These are phyloP conservation scores for Russula virescens DNA, from an alignment of 768 basidiomycete genomes.

Conservation along the genomic window DNA sequence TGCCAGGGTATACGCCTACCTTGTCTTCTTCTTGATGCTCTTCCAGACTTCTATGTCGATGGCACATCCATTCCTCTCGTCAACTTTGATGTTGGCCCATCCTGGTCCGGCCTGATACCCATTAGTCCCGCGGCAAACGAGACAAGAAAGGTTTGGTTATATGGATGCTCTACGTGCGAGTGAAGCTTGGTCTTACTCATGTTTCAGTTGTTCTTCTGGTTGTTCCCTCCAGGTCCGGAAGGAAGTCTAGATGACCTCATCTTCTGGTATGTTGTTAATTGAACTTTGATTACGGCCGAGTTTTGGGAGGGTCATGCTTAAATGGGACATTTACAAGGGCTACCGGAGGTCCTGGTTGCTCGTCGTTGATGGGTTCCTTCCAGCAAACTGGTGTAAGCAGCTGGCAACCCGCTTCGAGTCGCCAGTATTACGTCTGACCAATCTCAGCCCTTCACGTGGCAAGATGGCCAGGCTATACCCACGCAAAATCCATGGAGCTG, in stretches of 20 bases:
- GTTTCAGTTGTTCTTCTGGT: constrained; percentile 72
- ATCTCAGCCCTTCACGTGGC: constrained; percentile 58
- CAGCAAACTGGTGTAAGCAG: constrained; percentile 67
- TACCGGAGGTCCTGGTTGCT: constrained; percentile 76
- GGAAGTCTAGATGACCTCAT: constrained; percentile 69
- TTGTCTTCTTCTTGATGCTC: neutral
- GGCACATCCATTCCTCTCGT: constrained; percentile 61
- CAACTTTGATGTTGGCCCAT: constrained; percentile 67
- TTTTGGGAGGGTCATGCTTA: neutral
- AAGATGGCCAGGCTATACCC: constrained; percentile 53
- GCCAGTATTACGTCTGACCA: neutral
- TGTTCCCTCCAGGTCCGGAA: constrained; percentile 71
- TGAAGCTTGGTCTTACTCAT: neutral
- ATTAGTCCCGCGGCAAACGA: constrained; percentile 57
- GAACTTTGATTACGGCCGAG: neutral
- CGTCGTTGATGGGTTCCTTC: constrained; percentile 62
- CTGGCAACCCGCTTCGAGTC: neutral
- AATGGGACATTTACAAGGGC: constrained; percentile 41
- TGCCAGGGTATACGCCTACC: neutral
- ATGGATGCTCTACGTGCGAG: neutral
- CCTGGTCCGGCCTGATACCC: constrained; percentile 69
- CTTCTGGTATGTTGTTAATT: constrained; percentile 51
- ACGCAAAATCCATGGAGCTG: constrained; percentile 64
- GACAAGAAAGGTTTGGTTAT: constrained; percentile 52
- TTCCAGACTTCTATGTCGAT: constrained; percentile 62